Percentiles rank a stretch among this genome's conserved stretches.
Conservation (phyloP, 1,284 basidiomycete genomes). For the Gymnopus androsaceus region DNA sequence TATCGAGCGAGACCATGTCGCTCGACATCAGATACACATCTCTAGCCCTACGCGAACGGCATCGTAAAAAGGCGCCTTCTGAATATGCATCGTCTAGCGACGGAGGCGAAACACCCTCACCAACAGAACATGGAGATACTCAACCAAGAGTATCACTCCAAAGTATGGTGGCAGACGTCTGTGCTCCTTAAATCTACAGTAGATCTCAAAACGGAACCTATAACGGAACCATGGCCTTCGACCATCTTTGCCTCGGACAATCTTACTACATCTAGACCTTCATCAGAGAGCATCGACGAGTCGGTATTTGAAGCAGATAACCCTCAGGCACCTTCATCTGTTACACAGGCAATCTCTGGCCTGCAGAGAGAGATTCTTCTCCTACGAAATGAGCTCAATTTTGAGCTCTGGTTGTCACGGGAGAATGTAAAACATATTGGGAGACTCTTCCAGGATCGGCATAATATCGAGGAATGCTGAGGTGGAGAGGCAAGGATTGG, state of each 20-base stretch:
- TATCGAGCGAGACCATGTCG: slow-evolving; percentile 73
- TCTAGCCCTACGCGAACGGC: slow-evolving; percentile 38
- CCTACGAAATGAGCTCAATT: slow-evolving; percentile 77
- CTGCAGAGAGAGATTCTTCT: slow-evolving; percentile 75
- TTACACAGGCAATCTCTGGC: slow-evolving; percentile 50
- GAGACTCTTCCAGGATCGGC: slow-evolving; percentile 72
- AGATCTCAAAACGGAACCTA: slow-evolving; percentile 57
- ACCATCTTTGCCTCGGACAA: slow-evolving; percentile 33
- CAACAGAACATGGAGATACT: background rate
- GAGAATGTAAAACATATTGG: slow-evolving; percentile 80
- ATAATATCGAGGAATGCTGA: slow-evolving; percentile 73
- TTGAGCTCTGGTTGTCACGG: slow-evolving; percentile 77
- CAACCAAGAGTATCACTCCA: slow-evolving; percentile 38
- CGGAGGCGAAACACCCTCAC: background rate
- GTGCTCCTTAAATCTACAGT: slow-evolving; percentile 68
- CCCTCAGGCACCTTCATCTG: background rate
- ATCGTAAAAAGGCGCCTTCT: slow-evolving; percentile 13
- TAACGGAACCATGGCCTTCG: slow-evolving; percentile 50
- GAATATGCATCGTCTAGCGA: background rate
- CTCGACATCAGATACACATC: slow-evolving; percentile 63
- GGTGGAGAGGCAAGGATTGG: slow-evolving; percentile 77
- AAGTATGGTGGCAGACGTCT: slow-evolving; percentile 69
- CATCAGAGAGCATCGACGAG: background rate
- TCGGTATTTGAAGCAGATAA: background rate
- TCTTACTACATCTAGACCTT: slow-evolving; percentile 18